phyloP scores from a whole-genome alignment of 768 basidiomycete genomes.

The Rhizopogon roseolus region DNA sequence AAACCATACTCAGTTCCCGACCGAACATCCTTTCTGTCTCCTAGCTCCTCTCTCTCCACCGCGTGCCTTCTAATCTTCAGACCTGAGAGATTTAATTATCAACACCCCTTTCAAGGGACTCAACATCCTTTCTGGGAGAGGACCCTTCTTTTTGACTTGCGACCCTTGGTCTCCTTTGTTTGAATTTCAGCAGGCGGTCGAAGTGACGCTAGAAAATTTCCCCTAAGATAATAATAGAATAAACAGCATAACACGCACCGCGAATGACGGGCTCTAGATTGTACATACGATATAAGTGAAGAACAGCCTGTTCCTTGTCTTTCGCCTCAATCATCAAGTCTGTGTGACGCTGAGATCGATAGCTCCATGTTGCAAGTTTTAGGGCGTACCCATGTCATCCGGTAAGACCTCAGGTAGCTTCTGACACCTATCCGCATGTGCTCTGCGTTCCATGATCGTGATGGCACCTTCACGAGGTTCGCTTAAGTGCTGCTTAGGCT shows the following conservation, averaged over 20 bases:
- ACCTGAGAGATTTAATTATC: neutral
- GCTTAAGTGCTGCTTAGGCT: slow-evolving; percentile 89
- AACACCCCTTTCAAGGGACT: slow-evolving; percentile 1
- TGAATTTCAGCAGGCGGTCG: slow-evolving; percentile 39
- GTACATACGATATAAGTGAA: slow-evolving; percentile 80
- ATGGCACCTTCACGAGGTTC: slow-evolving; percentile 85
- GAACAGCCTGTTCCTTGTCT: slow-evolving; percentile 91
- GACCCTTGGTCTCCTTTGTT: slow-evolving; percentile 38
- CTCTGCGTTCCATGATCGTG: slow-evolving; percentile 79
- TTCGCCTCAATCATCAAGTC: slow-evolving; percentile 95
- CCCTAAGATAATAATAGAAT: neutral
- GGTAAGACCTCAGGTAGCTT: slow-evolving; percentile 59
- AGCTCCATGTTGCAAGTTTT: neutral
- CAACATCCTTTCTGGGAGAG: slow-evolving; percentile 21
- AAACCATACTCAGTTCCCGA: no score
- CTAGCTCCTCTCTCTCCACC: no score
- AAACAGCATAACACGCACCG: slow-evolving; percentile 30
- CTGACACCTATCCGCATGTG: slow-evolving; percentile 82
- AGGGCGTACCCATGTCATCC: slow-evolving; percentile 55
- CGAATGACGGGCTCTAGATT: slow-evolving; percentile 58
- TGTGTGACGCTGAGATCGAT: slow-evolving; percentile 15
- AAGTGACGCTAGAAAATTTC: slow-evolving; percentile 23
- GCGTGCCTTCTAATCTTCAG: no score
- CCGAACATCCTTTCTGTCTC: no score
- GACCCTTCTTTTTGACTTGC: slow-evolving; percentile 29